These are phyloP conservation scores for Pichia occidentalis DNA, from an alignment of 805 yeast species.

Conservation along the genomic window DNA sequence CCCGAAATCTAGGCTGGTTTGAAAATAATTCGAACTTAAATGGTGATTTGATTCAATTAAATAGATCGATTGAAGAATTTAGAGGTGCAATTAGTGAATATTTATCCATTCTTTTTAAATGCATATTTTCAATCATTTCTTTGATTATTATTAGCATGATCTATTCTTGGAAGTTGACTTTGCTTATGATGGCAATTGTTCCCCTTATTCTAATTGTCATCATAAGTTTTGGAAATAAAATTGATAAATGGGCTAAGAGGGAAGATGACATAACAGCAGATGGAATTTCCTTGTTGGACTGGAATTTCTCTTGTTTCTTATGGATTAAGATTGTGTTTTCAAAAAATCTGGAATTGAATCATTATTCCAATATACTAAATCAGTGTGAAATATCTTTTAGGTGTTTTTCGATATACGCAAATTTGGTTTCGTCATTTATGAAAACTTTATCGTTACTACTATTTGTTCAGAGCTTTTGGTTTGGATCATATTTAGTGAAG, in stretches of 20 bases:
- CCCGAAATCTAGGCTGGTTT: conserved; percentile 52
- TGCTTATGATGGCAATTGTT: conserved; percentile 65
- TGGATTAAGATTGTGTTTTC: conserved; percentile 60
- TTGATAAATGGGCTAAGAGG: conserved; percentile 40
- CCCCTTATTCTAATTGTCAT: conserved; percentile 59
- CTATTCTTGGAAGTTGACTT: conserved; percentile 79
- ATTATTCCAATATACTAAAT: conserved; percentile 32
- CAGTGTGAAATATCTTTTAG: conserved; percentile 35
- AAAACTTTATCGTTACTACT: conserved; percentile 56
- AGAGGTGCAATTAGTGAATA: conserved; percentile 64
- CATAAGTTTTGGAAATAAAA: conserved; percentile 41
- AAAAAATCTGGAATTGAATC: conserved; percentile 42
- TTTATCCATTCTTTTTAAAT: conserved; percentile 49
- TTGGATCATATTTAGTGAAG: conserved; percentile 65
- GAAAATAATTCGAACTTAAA: conserved; percentile 50
- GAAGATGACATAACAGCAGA: conserved; percentile 54
- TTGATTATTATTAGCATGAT: conserved; percentile 59
- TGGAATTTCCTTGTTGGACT: conserved; percentile 58
- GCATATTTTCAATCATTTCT: conserved; percentile 46
- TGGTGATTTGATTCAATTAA: conserved; percentile 60
- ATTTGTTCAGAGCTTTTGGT: conserved; percentile 92
- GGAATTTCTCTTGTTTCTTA: conserved; percentile 57
- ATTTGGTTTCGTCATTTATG: conserved; percentile 50
- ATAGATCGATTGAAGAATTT: conserved; percentile 69
- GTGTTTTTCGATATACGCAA: conserved; percentile 39